Conservation (phyloP, 2,329 filamentous ascomycete species). For the Pestalotiopsis fici region DNA sequence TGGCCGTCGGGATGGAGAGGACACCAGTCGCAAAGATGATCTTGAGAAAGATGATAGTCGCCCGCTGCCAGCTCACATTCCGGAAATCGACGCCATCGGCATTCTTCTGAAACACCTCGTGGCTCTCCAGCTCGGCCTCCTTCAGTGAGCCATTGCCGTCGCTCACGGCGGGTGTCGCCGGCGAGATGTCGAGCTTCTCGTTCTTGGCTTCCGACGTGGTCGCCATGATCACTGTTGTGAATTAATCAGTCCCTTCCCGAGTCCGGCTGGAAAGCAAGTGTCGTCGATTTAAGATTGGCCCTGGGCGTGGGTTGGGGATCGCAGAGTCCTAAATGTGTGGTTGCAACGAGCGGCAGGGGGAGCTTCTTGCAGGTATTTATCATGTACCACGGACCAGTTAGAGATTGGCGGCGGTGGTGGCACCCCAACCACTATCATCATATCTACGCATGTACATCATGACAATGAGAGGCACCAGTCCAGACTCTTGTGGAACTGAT, state of each 20-base stretch:
- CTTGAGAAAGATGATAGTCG: conserved; percentile 55
- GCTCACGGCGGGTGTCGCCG: neutral
- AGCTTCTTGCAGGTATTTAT: neutral
- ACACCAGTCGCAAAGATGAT: conserved; percentile 29
- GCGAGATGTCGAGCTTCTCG: conserved; percentile 10
- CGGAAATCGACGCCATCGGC: conserved; percentile 52
- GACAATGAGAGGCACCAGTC: neutral
- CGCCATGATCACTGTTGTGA: neutral
- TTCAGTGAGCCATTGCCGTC: conserved; percentile 1
- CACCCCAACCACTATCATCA: neutral
- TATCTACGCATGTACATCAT: neutral
- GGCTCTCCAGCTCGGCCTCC: conserved; percentile 19
- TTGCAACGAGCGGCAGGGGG: neutral
- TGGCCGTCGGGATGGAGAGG: conserved; percentile 24
- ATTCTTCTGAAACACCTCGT: conserved; percentile 50
- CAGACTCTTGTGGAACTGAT: neutral
- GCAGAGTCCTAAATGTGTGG: neutral
- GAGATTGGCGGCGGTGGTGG: neutral
- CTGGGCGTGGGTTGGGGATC: neutral
- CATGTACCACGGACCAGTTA: neutral
- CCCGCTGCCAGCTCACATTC: conserved; percentile 52
- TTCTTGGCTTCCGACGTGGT: conserved; percentile 1
- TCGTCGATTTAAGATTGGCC: neutral
- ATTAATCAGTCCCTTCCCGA: neutral
- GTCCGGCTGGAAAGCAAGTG: neutral